Evolutionary conservation across 2,329 filamentous ascomycete genomes (phyloP).

Genomic region (Verticillium isaacii): DNA sequence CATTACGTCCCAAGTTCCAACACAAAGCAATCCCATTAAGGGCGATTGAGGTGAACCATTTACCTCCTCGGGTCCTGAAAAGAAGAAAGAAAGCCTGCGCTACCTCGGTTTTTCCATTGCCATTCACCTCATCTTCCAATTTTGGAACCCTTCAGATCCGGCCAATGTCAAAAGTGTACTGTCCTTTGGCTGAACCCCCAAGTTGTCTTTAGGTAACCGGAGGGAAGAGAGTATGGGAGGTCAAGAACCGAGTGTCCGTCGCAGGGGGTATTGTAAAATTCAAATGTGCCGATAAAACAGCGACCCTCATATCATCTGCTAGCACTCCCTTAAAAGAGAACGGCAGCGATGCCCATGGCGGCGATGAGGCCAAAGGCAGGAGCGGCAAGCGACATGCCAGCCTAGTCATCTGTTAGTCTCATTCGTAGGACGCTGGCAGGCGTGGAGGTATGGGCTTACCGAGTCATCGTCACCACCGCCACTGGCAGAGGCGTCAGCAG

Average conservation of each 20-base stretch:
- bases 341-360: constrained; percentile 42
- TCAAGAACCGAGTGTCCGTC: constrained; percentile 18
- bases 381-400: constrained; percentile 31
- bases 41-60: constrained; percentile 25
- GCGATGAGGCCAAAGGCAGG: constrained; percentile 39
- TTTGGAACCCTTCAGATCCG: constrained; percentile 6
- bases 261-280: constrained; percentile 37
- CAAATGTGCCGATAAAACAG: constrained; percentile 28
- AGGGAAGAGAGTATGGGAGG: constrained; percentile 15
- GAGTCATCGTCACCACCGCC: constrained; percentile 3
- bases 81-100: constrained; percentile 4
- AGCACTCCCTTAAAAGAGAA: constrained; percentile 36
- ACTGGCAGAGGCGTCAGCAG: constrained; percentile 1
- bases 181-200: neutral
- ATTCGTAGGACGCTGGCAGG: neutral
- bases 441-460: neutral
- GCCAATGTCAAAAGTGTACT: neutral
- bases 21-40: constrained; percentile 11
- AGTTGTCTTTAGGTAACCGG: neutral
- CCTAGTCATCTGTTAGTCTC: constrained; percentile 4
- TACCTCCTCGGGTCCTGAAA: constrained; percentile 22
- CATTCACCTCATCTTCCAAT: constrained; percentile 4
- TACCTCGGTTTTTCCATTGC: neutral
- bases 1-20: neutral
- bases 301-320: neutral